Percentiles rank a stretch among this genome's conserved stretches.
phyloP scores from a whole-genome alignment of 768 basidiomycete genomes.

The Cyclocybe cylindracea region DNA sequence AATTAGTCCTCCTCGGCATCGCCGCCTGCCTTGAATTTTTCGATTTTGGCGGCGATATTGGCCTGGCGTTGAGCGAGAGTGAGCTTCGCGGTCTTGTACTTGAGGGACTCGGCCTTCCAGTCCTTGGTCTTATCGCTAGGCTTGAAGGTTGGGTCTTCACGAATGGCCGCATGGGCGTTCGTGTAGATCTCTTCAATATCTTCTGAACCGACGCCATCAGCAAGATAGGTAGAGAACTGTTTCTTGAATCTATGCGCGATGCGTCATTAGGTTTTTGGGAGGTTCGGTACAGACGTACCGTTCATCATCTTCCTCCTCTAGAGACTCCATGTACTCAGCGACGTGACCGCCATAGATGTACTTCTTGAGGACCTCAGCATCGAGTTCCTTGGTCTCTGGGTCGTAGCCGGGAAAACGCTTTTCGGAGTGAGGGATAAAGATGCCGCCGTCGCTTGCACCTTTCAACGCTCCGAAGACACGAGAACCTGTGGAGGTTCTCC shows the following conservation, averaged over 20 bases:
- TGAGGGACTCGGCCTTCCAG: conserved; percentile 86
- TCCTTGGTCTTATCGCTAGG: conserved; percentile 86
- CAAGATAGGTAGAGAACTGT: conserved; percentile 94
- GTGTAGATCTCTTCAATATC: conserved; percentile 97
- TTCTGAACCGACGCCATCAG: conserved; percentile 92
- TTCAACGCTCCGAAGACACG: conserved; percentile 99
- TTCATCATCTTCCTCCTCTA: conserved; percentile 99
- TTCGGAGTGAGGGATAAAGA: conserved; percentile 97
- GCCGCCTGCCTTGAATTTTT: conserved; percentile 79
- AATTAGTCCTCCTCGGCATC: conserved; percentile 61
- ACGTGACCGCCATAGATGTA: conserved; percentile 98
- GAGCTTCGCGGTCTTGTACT: conserved; percentile 69
- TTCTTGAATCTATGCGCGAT: conserved; percentile 79
- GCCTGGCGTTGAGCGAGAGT: conserved; percentile 76
- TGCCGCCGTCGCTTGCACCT: conserved; percentile 96
- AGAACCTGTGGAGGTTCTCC: conserved; percentile 95
- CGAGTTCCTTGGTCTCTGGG: conserved; percentile 87
- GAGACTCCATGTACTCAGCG: conserved; percentile 98
- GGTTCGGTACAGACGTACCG: conserved; percentile 47
- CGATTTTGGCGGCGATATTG: conserved; percentile 85
- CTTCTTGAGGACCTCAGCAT: conserved; percentile 93
- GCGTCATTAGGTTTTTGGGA: background rate
- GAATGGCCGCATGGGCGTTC: conserved; percentile 92
- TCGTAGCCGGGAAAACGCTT: conserved; percentile 99
- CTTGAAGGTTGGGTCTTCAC: conserved; percentile 91